These are phyloP conservation scores for Phytopythium sindhum DNA, from an alignment of 352 stramenopile genomes.

Conservation along the genomic window DNA sequence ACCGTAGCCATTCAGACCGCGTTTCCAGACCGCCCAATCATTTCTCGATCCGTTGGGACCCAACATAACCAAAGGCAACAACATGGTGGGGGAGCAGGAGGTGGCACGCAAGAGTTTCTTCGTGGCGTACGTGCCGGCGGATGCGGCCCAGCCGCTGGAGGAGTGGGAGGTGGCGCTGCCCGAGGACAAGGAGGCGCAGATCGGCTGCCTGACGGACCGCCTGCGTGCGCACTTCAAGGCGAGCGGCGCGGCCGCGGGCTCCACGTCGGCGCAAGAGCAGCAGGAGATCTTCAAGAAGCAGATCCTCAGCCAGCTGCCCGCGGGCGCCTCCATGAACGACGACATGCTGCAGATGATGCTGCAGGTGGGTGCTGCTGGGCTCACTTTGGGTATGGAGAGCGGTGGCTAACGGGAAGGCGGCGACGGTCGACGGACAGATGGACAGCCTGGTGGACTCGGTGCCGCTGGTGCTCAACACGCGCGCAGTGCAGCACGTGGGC, in stretches of 20 bases:
- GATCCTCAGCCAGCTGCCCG: constrained; percentile 65
- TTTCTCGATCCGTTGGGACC: neutral
- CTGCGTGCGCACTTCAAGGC: constrained; percentile 78
- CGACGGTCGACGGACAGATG: constrained; percentile 36
- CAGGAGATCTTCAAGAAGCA: constrained; percentile 82
- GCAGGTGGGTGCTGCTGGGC: constrained; percentile 19
- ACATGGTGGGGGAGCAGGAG: constrained; percentile 59
- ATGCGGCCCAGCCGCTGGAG: constrained; percentile 51
- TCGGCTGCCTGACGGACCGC: constrained; percentile 80
- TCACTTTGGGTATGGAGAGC: neutral
- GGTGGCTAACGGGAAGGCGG: neutral
- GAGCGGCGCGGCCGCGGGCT: constrained; percentile 14
- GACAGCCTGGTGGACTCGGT: constrained; percentile 87
- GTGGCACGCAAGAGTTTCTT: constrained; percentile 54
- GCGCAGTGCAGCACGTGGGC: constrained; percentile 61
- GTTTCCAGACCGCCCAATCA: neutral
- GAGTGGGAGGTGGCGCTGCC: constrained; percentile 72
- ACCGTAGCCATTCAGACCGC: neutral
- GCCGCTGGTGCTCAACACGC: constrained; percentile 81
- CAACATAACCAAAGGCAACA: neutral
- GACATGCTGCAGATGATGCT: constrained; percentile 87
- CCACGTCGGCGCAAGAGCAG: constrained; percentile 43
- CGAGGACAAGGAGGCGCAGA: constrained; percentile 72
- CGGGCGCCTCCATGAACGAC: constrained; percentile 55
- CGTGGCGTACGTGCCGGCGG: constrained; percentile 65